Evolutionary conservation across 2,329 filamentous ascomycete species (phyloP).

Genomic region (Geosmithia putterillii): DNA sequence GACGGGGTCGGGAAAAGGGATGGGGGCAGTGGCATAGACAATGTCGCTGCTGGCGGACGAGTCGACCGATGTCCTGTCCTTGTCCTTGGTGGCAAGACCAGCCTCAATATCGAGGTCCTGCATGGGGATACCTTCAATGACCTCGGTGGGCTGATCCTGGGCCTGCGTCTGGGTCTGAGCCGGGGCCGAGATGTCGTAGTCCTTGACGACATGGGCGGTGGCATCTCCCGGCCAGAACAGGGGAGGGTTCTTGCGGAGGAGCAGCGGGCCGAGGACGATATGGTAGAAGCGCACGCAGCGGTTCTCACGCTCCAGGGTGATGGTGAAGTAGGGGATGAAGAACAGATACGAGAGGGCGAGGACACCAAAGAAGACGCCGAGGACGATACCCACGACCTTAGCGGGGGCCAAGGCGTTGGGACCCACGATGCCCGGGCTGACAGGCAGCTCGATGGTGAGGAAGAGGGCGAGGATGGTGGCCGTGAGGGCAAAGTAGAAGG

Average conservation of each 20-base stretch:
- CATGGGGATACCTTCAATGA: too few species aligned
- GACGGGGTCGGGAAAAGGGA: background rate
- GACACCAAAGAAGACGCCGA: constrained; percentile 39
- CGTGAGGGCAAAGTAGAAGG: constrained; percentile 13
- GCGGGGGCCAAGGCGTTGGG: too few species aligned
- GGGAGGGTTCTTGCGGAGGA: constrained; percentile 22
- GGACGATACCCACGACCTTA: background rate
- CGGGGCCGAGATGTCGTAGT: constrained; percentile 10
- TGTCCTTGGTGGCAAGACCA: too few species aligned
- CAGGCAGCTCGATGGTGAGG: constrained; percentile 5
- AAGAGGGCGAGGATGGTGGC: constrained; percentile 9
- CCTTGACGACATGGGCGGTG: constrained; percentile 10
- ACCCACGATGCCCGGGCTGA: background rate
- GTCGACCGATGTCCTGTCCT: too few species aligned
- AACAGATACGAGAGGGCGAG: constrained; percentile 32
- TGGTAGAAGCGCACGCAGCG: constrained; percentile 45
- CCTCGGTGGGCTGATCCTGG: too few species aligned
- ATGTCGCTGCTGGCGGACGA: too few species aligned
- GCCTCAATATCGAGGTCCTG: background rate
- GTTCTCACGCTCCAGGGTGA: constrained; percentile 45
- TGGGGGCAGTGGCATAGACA: too few species aligned
- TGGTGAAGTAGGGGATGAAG: constrained; percentile 47
- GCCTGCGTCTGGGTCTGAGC: too few species aligned
- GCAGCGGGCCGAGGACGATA: constrained; percentile 37
- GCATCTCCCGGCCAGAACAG: constrained; percentile 12